Evolutionary conservation across 2,329 filamentous ascomycete species (phyloP), one percentile per base, ranked within the genome.

Genomic region (Xylariaceae sp.): DNA sequence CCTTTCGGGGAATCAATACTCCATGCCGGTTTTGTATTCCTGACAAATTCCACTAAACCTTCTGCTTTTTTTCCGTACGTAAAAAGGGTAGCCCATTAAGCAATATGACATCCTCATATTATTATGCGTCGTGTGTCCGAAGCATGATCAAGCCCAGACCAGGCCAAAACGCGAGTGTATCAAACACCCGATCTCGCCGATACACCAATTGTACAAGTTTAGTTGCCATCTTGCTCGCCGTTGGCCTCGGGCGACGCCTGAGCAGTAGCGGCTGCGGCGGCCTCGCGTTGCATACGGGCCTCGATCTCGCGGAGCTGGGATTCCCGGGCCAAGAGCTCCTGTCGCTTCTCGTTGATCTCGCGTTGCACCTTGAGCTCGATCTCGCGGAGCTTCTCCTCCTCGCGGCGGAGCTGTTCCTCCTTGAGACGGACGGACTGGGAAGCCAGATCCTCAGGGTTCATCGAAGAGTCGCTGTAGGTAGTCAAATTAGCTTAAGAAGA

Each of bases 361-460:
- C 93, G 88, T 76, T 98, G 93, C 54, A 98, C 93, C 85, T 98
- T 98, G 76, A 96, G 79, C 69, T 98, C 93, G 67, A 98, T 97
- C 76, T 98, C 93, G 70, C 93, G 88, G 55, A 98, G 85, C 79
- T 98, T 98, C 86, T 98, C 93, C 76, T 98, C 93, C 73, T 98
- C 93, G 64, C 93, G 90, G 66, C 93, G 89, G 60, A 98, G 87
- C 72, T 98, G 93, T 74, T 98, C 93, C 71, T 98, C 93, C 89
- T 98, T 98, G 69, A 98, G 85, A 55, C 93, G 90, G 54, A 98
- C 93, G 29, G 91, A 97, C 73, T 98, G 93, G 50, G 88, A 93
- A 40, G 93, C 93, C 53, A 98, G 81, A 59, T 96, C 92, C 71
- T 97, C 93, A 56, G 93, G 93, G 76, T 95, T 95, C 85, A 98